phyloP scores from a whole-genome alignment of 148 eudicot genomes.

The Rhododendron mucronatum region DNA sequence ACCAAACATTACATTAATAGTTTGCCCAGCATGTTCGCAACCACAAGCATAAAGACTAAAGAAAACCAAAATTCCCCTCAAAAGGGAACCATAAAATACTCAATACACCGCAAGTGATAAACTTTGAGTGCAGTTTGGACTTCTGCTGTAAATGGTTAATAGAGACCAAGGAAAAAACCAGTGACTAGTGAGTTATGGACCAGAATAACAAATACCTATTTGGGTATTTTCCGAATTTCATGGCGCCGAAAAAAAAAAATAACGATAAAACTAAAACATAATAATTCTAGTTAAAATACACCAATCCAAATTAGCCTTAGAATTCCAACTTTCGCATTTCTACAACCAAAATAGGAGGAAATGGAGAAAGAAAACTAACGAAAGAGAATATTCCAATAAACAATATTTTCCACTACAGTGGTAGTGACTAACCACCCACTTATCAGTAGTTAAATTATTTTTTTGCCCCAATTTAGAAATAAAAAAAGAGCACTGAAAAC shows the following conservation, averaged over 20 bases:
- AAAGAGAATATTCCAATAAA: neutral
- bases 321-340: neutral
- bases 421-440: neutral
- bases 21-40: neutral
- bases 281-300: neutral
- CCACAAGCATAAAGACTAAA: neutral
- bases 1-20: neutral
- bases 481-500: neutral
- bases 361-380: neutral
- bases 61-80: neutral
- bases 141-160: neutral
- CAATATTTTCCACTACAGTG: neutral
- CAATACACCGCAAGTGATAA: constrained; percentile 13
- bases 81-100: neutral
- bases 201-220: neutral
- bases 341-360: neutral
- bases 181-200: neutral
- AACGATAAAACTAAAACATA: neutral
- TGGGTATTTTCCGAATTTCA: neutral
- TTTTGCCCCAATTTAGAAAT: neutral
- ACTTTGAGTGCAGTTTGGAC: neutral
- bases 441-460: neutral
- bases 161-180: neutral
- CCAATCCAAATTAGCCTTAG: neutral
- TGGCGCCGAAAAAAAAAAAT: neutral